Conservation (phyloP, 768 basidiomycete species). For the Pleurotus eryngii region DNA sequence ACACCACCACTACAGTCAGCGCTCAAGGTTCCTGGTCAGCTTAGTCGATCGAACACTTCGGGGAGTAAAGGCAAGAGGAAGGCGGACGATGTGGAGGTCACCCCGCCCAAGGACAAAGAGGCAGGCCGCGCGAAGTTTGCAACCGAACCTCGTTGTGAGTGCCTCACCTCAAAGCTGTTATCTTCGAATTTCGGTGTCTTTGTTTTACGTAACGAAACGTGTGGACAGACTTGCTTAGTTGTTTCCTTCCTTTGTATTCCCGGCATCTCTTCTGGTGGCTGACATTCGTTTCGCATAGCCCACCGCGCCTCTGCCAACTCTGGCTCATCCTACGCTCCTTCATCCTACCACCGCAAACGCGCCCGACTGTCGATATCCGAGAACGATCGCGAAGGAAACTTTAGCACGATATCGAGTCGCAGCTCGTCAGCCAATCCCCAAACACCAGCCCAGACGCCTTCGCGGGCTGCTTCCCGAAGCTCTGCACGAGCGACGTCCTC, state of each 20-base stretch:
- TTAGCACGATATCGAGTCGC: conserved; percentile 1
- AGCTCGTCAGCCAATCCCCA: conserved; percentile 17
- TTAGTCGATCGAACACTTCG: not conserved
- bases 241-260: not conserved
- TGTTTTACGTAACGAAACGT: conserved; percentile 10
- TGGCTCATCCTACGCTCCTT: conserved; percentile 57
- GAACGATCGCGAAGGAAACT: conserved; percentile 22
- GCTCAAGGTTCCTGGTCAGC: not conserved
- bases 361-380: conserved; percentile 48
- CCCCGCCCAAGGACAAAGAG: conserved; percentile 61
- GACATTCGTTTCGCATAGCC: conserved; percentile 28
- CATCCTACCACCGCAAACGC: conserved; percentile 71
- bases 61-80: conserved; percentile 61
- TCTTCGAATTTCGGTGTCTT: conserved; percentile 12
- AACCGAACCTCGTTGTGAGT: conserved; percentile 59
- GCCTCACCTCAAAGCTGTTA: conserved; percentile 8
- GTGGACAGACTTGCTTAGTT: not conserved
- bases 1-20: not conserved
- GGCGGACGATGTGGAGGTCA: conserved; percentile 57
- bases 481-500: conserved; percentile 30
- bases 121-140: conserved; percentile 56
- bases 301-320: conserved; percentile 50
- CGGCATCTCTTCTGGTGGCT: conserved; percentile 14
- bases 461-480: conserved; percentile 34
- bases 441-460: conserved; percentile 21